Evolutionary conservation across 495 filamentous ascomycete species (phyloP).

Genomic region (Annulohypoxylon moriforme): DNA sequence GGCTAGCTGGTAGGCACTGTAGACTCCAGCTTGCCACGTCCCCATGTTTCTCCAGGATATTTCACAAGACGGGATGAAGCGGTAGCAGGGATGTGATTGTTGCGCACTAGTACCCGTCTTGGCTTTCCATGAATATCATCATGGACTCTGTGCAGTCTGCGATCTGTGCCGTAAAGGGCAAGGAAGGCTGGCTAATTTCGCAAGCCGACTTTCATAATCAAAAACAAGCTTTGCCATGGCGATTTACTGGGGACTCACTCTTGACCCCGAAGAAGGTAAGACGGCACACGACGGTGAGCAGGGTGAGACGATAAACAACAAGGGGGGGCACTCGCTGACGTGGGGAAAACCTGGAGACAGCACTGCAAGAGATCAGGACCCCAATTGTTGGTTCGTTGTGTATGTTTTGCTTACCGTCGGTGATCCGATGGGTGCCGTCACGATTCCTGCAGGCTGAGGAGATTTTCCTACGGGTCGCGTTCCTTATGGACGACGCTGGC

Average conservation of each 20-base stretch:
- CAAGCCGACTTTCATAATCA: conserved; percentile 22
- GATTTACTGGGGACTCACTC: conserved; percentile 19
- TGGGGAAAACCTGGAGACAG: conserved; percentile 45
- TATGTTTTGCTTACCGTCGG: conserved; percentile 33
- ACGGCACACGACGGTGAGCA: conserved; percentile 37
- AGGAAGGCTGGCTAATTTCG: conserved; percentile 11
- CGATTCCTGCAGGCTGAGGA: conserved; percentile 35
- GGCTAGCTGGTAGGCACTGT: too few species aligned
- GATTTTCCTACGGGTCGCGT: conserved; percentile 15
- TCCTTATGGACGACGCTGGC: conserved; percentile 17
- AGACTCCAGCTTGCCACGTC: conserved; percentile 16
- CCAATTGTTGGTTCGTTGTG: conserved; percentile 29
- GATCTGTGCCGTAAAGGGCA: conserved; percentile 29
- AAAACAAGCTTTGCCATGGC: conserved; percentile 42
- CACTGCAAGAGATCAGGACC: conserved; percentile 5
- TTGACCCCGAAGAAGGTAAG: conserved; percentile 39
- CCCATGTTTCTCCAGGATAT: conserved; percentile 23
- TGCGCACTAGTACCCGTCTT: conserved; percentile 45
- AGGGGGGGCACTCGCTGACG: conserved; percentile 23
- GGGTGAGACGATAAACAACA: conserved; percentile 4
- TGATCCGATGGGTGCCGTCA: conserved; percentile 24
- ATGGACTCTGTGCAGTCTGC: too few species aligned
- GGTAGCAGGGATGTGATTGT: conserved; percentile 30
- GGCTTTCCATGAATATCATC: conserved; percentile 32
- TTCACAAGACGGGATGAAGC: conserved; percentile 39